Evolutionary conservation across 306 rosid genomes (phyloP), one percentile per base, ranked within the genome.

Genomic region (Calophaca sinica): DNA sequence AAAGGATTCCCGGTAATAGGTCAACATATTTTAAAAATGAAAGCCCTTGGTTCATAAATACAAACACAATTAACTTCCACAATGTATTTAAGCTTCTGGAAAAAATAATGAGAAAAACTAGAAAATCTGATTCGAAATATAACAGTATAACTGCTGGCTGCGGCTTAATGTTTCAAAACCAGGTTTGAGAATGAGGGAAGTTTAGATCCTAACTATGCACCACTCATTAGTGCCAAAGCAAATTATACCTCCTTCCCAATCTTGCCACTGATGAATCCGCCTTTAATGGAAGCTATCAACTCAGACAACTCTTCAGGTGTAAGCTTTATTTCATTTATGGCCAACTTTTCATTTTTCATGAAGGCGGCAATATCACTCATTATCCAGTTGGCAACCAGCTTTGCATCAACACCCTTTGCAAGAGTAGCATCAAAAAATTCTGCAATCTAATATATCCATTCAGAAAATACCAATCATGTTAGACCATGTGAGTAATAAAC

Each of bases 381-480:
- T 80, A 94, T 88, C 97, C 98, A 94, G 81, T 94, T 91, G 84
- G 96, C 88, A 59, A 89, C 96, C 46, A 92, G 81, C 88, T 94
- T 94, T 80, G 88, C 84, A 70, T 91, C 97, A 29, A 92, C 93
- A 49, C 96, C 97, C 75, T 77, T 91, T 65, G 91, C 79, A 33
- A 91, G 85, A 36, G 96, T 87, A 60, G 94, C 86, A 68, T 91
- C 96, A 76, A 94, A 94, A 90, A 70, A 88, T 7, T 90, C 86
- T 55, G 96, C 90, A 81, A 91, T 89, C 98, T 91, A 80, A 62
- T 66, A 68, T 61, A 85, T 66, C 54, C 72, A 74, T 77, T 68
- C 75, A 77, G 62, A 71, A 83, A 72, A 74, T 33, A 39, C 20
- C 62, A 55, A 71, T 14, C 76, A 70, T 3, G 8, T 81, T 46